Evolutionary conservation across 2,329 filamentous ascomycete genomes (phyloP).

Genomic region (Mycosphaerella sp.): DNA sequence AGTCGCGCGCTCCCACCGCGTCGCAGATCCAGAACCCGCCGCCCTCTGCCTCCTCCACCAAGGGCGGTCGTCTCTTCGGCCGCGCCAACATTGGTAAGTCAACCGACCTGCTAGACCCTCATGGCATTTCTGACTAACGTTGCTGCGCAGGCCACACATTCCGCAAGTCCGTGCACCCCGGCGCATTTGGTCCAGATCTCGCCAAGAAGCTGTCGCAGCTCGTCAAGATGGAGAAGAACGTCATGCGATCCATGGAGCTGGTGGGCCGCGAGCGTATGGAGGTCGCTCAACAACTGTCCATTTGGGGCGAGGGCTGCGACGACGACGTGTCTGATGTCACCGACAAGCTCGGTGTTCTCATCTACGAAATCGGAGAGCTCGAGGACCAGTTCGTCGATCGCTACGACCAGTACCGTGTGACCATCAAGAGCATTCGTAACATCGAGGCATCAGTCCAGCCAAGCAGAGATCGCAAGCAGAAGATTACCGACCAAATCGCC

Average conservation of each 20-base stretch:
- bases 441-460: slow-evolving; percentile 98
- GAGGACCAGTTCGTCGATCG: slow-evolving; percentile 98
- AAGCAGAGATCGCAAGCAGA: slow-evolving; percentile 97
- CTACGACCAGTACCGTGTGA: slow-evolving; percentile 98
- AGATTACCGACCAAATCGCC: slow-evolving; percentile 97
- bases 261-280: slow-evolving; percentile 97
- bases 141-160: slow-evolving; percentile 57
- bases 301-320: slow-evolving; percentile 93
- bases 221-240: slow-evolving; percentile 99
- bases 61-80: slow-evolving; percentile 83
- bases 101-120: background rate
- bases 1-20: slow-evolving; percentile 90
- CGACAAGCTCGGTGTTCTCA: slow-evolving; percentile 92
- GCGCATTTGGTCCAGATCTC: slow-evolving; percentile 77
- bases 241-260: slow-evolving; percentile 96
- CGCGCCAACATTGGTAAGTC: slow-evolving; percentile 73
- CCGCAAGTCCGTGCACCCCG: slow-evolving; percentile 62
- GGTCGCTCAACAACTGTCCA: slow-evolving; percentile 96
- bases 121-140: slow-evolving; percentile 1
- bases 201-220: slow-evolving; percentile 96
- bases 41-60: slow-evolving; percentile 84
- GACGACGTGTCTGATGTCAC: slow-evolving; percentile 98
- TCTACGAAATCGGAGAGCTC: slow-evolving; percentile 97
- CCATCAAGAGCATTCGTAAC: slow-evolving; percentile 98
- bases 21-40: slow-evolving; percentile 88